These are phyloP conservation scores for Geotrichum ghanense DNA, from an alignment of 805 yeast species.

Conservation along the genomic window DNA sequence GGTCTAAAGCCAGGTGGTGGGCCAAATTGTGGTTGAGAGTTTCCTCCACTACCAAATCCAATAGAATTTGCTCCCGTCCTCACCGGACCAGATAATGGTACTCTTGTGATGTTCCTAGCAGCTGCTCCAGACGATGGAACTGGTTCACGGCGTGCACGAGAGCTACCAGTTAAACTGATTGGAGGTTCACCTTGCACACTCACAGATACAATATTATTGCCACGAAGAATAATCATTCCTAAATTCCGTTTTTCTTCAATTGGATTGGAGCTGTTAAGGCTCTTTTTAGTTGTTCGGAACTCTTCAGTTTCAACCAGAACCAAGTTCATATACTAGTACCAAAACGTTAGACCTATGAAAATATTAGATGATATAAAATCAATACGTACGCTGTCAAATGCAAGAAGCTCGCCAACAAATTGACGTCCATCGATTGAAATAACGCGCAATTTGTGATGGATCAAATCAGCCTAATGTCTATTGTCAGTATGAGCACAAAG, in stretches of 20 bases:
- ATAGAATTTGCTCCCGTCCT: slow-evolving; percentile 14
- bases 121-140: slow-evolving; percentile 25
- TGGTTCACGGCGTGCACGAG: slow-evolving; percentile 21
- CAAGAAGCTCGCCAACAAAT: slow-evolving; percentile 67
- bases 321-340: slow-evolving; percentile 53
- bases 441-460: slow-evolving; percentile 63
- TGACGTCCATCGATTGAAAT: slow-evolving; percentile 68
- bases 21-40: slow-evolving; percentile 24
- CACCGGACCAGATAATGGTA: slow-evolving; percentile 18
- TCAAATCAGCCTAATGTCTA: slow-evolving; percentile 44
- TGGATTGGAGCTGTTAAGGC: slow-evolving; percentile 21
- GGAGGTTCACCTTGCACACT: slow-evolving; percentile 56
- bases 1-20: slow-evolving; percentile 11
- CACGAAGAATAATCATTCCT: slow-evolving; percentile 77
- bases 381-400: slow-evolving; percentile 60
- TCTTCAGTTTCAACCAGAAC: slow-evolving; percentile 82
- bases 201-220: slow-evolving; percentile 72
- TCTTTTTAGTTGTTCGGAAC: slow-evolving; percentile 58
- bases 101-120: slow-evolving; percentile 10
- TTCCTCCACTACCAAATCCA: slow-evolving; percentile 11
- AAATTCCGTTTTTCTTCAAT: slow-evolving; percentile 59
- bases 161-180: slow-evolving; percentile 29
- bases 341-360: too few relatives aligned
- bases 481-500: too few relatives aligned
- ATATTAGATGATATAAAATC: neutral